phyloP scores from a whole-genome alignment of 1,284 basidiomycete genomes.

The Apiotrichum gracile region DNA sequence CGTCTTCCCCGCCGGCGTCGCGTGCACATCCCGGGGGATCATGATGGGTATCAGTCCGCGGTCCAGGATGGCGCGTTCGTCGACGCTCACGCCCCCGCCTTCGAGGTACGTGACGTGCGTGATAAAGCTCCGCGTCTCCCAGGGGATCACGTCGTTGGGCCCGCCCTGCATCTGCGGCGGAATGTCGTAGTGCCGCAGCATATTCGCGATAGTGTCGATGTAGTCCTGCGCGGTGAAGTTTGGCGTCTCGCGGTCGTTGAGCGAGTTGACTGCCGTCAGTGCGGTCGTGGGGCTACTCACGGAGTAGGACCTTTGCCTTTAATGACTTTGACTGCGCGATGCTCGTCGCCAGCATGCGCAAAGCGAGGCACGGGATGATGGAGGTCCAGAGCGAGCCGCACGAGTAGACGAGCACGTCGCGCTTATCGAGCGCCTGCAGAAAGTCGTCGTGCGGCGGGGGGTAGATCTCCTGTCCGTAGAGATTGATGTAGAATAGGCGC shows the following conservation, averaged over 20 bases:
- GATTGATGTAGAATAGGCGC: slow-evolving; percentile 84
- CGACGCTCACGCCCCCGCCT: slow-evolving; percentile 58
- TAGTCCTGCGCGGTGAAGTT: slow-evolving; percentile 81
- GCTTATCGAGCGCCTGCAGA: slow-evolving; percentile 59
- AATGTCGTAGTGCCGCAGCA: slow-evolving; percentile 58
- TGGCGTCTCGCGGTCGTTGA: slow-evolving; percentile 84
- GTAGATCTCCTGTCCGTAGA: slow-evolving; percentile 81
- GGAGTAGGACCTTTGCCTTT: slow-evolving; percentile 73
- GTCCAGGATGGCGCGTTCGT: slow-evolving; percentile 56
- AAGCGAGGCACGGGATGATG: slow-evolving; percentile 82
- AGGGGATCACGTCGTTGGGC: slow-evolving; percentile 59
- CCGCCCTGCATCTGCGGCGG: slow-evolving; percentile 52
- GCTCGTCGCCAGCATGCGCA: slow-evolving; percentile 71
- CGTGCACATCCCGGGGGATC: slow-evolving; percentile 26
- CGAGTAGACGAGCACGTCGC: slow-evolving; percentile 75
- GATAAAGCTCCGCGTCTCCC: slow-evolving; percentile 49
- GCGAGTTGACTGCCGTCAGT: slow-evolving; percentile 64
- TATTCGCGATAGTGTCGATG: slow-evolving; percentile 66
- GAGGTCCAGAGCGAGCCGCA: slow-evolving; percentile 93
- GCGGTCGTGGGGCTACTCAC: slow-evolving; percentile 50
- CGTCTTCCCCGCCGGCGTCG: slow-evolving; percentile 10
- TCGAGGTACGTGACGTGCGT: slow-evolving; percentile 77
- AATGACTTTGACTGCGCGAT: slow-evolving; percentile 71
- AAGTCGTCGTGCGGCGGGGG: slow-evolving; percentile 81
- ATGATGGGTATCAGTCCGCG: slow-evolving; percentile 32